Evolutionary conservation across 129 eudicot species (phyloP), one percentile per base, ranked within the genome.

Genomic region (Pittosporum tobira): DNA sequence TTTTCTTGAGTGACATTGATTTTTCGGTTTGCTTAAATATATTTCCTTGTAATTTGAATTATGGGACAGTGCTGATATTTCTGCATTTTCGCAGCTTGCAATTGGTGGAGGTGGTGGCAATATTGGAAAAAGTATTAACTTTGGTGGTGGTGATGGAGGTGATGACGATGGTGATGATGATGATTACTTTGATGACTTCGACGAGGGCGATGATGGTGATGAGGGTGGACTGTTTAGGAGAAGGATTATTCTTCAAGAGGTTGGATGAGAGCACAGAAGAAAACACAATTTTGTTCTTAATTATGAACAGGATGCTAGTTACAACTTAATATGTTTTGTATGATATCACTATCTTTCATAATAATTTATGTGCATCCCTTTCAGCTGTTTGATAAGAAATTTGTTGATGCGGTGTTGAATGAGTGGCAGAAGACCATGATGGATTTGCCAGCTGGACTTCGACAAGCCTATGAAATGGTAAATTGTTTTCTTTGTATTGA

Each of bases 401-500:
- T 93, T 69, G 73, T 93, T 28, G 94, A 93, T 63, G 94, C 96
- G 26, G 96, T 93, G 48, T 51, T 93, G 67, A 93, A 81, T 63
- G 99, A 93, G 81, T 93, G 99, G 99, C 85, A 82, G 65, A 93
- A 83, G 75, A 87, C 99, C 30, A 81, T 93, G 81, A 87, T 83
- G 81, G 99, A 93, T 79, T 78, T 93, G 64, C 99, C 99, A 52
- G 85, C 90, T 68, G 99, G 99, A 62, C 71, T 93, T 20, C 82
- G 94, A 18, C 99, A 93, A 77, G 96, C 96, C 47, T 87, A 76
- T 84, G 96, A 93, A 78, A 93, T 93, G 99, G 96, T 87, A 78
- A 24, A 75, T 16, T 38, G 10, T 5, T 52, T 52, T 31, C 11
- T 31, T 31, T 19, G 48, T 30, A 52, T 61, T 13, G 23, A 22